Evolutionary conservation across 805 yeast species (phyloP).

Genomic region (Starmerella tilneyi): DNA sequence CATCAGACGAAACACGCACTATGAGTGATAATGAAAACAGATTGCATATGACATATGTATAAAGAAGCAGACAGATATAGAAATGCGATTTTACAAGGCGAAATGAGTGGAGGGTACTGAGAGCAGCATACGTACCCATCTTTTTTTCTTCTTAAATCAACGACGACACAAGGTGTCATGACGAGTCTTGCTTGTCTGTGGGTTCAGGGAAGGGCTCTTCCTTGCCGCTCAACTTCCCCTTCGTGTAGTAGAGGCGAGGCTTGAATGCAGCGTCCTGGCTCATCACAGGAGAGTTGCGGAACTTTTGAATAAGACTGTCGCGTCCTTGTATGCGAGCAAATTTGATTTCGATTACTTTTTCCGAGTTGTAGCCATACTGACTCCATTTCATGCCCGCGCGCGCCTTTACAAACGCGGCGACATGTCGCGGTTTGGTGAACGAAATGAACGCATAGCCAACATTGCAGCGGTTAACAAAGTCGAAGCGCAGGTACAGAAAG

Average conservation of each 20-base stretch:
- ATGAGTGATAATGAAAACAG: background rate
- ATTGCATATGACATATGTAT: background rate
- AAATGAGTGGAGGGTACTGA: background rate
- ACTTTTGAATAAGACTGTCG: constrained; percentile 38
- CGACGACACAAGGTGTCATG: no score
- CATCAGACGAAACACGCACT: no score
- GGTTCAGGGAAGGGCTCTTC: constrained; percentile 32
- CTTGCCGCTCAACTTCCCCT: constrained; percentile 37
- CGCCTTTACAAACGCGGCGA: constrained; percentile 38
- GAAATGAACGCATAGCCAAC: constrained; percentile 50
- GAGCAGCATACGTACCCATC: no score
- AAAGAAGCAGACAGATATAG: background rate
- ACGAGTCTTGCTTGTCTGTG: background rate
- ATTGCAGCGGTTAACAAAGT: constrained; percentile 43
- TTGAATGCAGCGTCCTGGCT: constrained; percentile 39
- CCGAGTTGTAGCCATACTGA: constrained; percentile 36
- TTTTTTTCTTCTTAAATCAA: no score
- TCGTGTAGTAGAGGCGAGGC: constrained; percentile 40
- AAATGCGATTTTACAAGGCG: background rate
- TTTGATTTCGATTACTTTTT: constrained; percentile 42
- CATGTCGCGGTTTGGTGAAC: constrained; percentile 37
- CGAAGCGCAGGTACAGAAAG: constrained; percentile 41
- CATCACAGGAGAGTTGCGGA: constrained; percentile 44
- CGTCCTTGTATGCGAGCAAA: constrained; percentile 46
- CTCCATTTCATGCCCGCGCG: constrained; percentile 43